Evolutionary conservation across 805 yeast genomes (phyloP), one percentile per base, ranked within the genome.

Genomic region (Ogataea corticis): DNA sequence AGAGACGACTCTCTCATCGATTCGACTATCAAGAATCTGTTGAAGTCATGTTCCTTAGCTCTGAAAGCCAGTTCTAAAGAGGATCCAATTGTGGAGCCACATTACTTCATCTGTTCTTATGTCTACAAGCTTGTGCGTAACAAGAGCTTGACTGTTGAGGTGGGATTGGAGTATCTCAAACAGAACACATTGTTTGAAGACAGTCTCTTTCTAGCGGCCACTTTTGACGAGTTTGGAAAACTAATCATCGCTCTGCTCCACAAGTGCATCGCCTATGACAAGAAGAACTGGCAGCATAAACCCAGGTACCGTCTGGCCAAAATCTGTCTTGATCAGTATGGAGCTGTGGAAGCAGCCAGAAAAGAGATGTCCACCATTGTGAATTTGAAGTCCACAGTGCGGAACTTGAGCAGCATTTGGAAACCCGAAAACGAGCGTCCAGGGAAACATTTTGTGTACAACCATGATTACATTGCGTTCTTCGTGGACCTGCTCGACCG

Each of bases 351-450:
- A 2, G 71, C 67, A 0, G 94, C 97, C 0, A 70, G 73, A 37
- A 75, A 75, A 11, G 88, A 85, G 52, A 79, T 92, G 77, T 69
- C 77, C 1, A 59, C 71, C 0, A 68, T 89, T 14, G 77, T 91
- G 42, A 74, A 86, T 7, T 63, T 88, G 39, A 87, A 82, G 53
- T 72, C 89, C 0, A 74, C 79, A 2, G 79, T 81, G 34, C 86
- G 89, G 58, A 80, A 84, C 10, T 73, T 94, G 31, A 80, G 91
- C 1, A 85, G 80, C 52, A 87, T 94, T 46, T 94, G 99, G 98
- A 89, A 89, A 55, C 96, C 97, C 0, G 96, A 90, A 38, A 64
- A 73, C 55, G 99, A 95, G 62, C 68, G 95, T 16, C 94, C 97
- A 0, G 99, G 99, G 0, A 88, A 87, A 55, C 97, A 92, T 65